Evolutionary conservation across 2,329 filamentous ascomycete species (phyloP).

Genomic region (Lachnellula cervina): DNA sequence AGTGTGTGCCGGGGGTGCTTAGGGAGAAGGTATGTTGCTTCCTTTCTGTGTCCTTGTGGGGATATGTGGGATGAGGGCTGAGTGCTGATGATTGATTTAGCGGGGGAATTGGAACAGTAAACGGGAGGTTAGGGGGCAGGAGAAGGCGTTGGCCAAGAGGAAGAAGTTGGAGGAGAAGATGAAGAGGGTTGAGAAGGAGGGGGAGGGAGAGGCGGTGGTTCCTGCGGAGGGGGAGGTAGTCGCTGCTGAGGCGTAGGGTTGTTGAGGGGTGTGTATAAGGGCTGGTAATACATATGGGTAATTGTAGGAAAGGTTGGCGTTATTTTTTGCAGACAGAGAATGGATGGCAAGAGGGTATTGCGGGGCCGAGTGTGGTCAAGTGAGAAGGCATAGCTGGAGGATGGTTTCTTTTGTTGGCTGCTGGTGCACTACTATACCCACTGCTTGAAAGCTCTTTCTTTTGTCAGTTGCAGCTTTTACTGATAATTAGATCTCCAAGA

Average conservation of each 20-base stretch:
- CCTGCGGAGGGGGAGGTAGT: not conserved
- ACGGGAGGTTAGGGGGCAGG: constrained; percentile 13
- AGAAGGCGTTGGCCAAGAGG: constrained; percentile 32
- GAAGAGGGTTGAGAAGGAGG: constrained; percentile 23
- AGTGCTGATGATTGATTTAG: no score
- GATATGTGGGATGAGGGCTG: no score
- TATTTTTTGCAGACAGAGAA: not conserved
- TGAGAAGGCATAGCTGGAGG: not conserved
- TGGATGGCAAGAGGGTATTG: not conserved
- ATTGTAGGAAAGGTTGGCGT: not conserved
- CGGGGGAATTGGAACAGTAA: constrained; percentile 35
- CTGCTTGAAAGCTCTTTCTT: not conserved
- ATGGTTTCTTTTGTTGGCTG: constrained; percentile 2
- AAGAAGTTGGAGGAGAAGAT: constrained; percentile 24
- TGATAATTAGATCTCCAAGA: not conserved
- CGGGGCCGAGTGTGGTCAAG: not conserved
- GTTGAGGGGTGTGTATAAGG: not conserved
- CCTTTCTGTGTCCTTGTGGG: no score
- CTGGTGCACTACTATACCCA: constrained; percentile 3
- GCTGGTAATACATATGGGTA: not conserved
- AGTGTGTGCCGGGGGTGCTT: constrained; percentile 31
- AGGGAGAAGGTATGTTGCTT: constrained; percentile 30
- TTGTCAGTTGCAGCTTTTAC: not conserved
- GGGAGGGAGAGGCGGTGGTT: not conserved
- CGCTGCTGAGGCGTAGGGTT: not conserved